Evolutionary conservation across 202 grass and related monocot genomes (phyloP).

Genomic region (Dendrocalamus latiflorus): DNA sequence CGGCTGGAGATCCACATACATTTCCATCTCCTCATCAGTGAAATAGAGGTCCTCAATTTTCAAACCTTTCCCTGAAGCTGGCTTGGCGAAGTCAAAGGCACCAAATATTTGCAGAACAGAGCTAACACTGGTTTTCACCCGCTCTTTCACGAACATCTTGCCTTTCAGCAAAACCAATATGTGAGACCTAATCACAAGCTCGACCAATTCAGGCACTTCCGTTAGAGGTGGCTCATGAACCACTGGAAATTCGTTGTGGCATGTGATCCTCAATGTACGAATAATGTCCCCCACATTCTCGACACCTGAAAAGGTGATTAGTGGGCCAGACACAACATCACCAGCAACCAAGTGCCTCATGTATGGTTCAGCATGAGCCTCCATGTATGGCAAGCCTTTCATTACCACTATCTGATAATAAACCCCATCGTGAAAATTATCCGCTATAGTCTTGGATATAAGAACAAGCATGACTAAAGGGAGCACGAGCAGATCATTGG

Average conservation of each 20-base stretch:
- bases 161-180: slow-evolving; percentile 72
- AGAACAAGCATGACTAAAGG: slow-evolving; percentile 95
- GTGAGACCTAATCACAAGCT: slow-evolving; percentile 78
- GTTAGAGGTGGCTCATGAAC: slow-evolving; percentile 80
- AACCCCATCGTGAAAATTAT: slow-evolving; percentile 84
- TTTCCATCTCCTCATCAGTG: slow-evolving; percentile 84
- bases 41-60: slow-evolving; percentile 73
- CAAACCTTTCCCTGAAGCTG: slow-evolving; percentile 84
- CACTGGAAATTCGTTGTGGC: slow-evolving; percentile 90
- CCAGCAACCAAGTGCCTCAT: slow-evolving; percentile 80
- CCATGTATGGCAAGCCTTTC: slow-evolving; percentile 94
- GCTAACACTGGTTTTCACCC: slow-evolving; percentile 38
- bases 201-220: slow-evolving; percentile 60
- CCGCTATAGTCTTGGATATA: slow-evolving; percentile 86
- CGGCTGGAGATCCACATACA: slow-evolving; percentile 88
- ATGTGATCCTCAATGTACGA: slow-evolving; percentile 56
- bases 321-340: slow-evolving; percentile 77
- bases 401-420: slow-evolving; percentile 97
- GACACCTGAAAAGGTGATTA: slow-evolving; percentile 76
- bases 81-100: slow-evolving; percentile 84
- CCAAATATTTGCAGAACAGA: slow-evolving; percentile 49
- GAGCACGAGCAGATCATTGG: slow-evolving; percentile 88
- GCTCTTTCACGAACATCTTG: slow-evolving; percentile 71
- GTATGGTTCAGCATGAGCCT: slow-evolving; percentile 87
- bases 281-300: slow-evolving; percentile 71